Conservation (phyloP, 148 eudicot genomes). For the Heliosperma pusillum region DNA sequence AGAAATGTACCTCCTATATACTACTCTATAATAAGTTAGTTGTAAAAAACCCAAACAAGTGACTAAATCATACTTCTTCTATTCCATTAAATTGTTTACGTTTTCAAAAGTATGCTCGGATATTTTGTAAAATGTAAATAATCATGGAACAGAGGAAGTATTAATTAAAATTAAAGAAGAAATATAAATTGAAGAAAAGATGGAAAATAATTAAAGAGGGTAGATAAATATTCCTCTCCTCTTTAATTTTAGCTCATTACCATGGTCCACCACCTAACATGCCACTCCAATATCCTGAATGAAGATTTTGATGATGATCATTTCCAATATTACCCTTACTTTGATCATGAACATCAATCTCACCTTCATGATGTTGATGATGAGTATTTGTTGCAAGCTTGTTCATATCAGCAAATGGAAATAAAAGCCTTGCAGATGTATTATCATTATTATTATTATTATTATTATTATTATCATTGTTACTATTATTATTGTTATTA, state of each 20-base stretch:
- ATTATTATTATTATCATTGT: conserved; percentile 19
- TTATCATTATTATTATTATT: not conserved
- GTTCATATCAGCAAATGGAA: conserved; percentile 55
- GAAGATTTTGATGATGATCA: conserved; percentile 28
- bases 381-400: conserved; percentile 26
- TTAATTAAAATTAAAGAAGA: not conserved
- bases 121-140: not conserved
- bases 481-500: conserved; percentile 20
- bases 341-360: conserved; percentile 40
- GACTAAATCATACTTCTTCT: conserved; percentile 9
- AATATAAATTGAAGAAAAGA: not conserved
- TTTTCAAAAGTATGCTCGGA: not conserved
- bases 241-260: conserved; percentile 20
- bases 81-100: too few relatives aligned
- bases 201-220: not conserved
- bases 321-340: conserved; percentile 29
- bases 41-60: conserved; percentile 11
- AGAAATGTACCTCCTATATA: conserved; percentile 23
- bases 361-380: conserved; percentile 22
- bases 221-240: conserved; percentile 11
- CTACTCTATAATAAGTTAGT: conserved; percentile 23
- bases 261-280: conserved; percentile 53
- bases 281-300: conserved; percentile 46
- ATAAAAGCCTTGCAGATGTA: conserved; percentile 40
- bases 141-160: not conserved